These are phyloP conservation scores for Aspergillus haitiensis DNA, from an alignment of 495 filamentous ascomycete species.

Conservation along the genomic window DNA sequence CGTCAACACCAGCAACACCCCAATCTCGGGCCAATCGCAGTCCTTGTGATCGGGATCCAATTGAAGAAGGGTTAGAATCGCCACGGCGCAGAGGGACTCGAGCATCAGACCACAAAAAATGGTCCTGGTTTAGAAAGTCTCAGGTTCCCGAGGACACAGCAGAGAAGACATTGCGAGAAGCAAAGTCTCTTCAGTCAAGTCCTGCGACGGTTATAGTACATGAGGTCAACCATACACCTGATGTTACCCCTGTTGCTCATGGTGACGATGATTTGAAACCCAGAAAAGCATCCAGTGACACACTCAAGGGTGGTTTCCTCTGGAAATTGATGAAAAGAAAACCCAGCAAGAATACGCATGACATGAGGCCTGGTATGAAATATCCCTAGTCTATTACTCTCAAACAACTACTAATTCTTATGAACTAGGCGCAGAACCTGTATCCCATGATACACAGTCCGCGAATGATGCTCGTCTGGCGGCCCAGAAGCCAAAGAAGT, in stretches of 20 bases:
- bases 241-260: neutral
- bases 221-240: conserved; percentile 17
- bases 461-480: conserved; percentile 23
- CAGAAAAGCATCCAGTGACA: conserved; percentile 7
- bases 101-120: conserved; percentile 51
- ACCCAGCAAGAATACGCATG: conserved; percentile 24
- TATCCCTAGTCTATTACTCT: conserved; percentile 2
- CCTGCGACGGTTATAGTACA: conserved; percentile 32
- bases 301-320: conserved; percentile 23
- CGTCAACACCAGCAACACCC: conserved; percentile 15
- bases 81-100: conserved; percentile 29
- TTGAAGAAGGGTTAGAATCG: conserved; percentile 33
- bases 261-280: conserved; percentile 18
- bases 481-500: conserved; percentile 17
- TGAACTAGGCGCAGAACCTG: conserved; percentile 9
- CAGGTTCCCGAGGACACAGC: conserved; percentile 39
- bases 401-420: neutral
- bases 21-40: conserved; percentile 23
- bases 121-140: conserved; percentile 66
- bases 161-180: conserved; percentile 21
- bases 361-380: conserved; percentile 28
- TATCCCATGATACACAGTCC: conserved; percentile 19
- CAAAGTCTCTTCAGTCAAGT: conserved; percentile 27
- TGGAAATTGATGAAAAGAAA: conserved; percentile 40
- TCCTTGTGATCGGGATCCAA: conserved; percentile 31